Evolutionary conservation across 106 monocot species (phyloP).

Genomic region (Dendrobium nobile): DNA sequence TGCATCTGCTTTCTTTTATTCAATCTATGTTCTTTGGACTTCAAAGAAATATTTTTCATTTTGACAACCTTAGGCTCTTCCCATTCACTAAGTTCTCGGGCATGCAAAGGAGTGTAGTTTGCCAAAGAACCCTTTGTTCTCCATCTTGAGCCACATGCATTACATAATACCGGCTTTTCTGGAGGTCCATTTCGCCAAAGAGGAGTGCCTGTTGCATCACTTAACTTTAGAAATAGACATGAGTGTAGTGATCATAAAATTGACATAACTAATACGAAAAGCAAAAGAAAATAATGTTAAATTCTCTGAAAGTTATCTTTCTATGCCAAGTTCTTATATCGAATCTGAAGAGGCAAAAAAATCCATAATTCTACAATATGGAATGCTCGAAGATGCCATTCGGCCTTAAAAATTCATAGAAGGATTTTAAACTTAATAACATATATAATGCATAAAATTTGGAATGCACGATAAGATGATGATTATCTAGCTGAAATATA

Average conservation of each 20-base stretch:
- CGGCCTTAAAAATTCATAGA: neutral
- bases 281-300: neutral
- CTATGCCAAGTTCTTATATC: neutral
- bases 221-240: conserved; percentile 5
- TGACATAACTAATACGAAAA: neutral
- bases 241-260: neutral
- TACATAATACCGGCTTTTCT: conserved; percentile 94
- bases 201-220: conserved; percentile 75
- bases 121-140: conserved; percentile 89
- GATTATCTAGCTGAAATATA: neutral
- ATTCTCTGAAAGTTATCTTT: neutral
- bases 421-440: neutral
- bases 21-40: conserved; percentile 36
- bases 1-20: conserved; percentile 43
- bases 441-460: neutral
- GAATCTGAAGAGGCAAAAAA: neutral
- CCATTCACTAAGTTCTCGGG: conserved; percentile 52
- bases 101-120: conserved; percentile 94
- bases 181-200: conserved; percentile 99
- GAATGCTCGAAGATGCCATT: neutral
- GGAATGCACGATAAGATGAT: neutral
- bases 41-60: conserved; percentile 34
- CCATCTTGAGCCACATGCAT: conserved; percentile 99
- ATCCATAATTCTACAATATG: neutral
- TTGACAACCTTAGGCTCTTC: conserved; percentile 45